Evolutionary conservation across 306 rosid genomes (phyloP), one percentile per base, ranked within the genome.

Genomic region (Cyclanthera cordifolia): DNA sequence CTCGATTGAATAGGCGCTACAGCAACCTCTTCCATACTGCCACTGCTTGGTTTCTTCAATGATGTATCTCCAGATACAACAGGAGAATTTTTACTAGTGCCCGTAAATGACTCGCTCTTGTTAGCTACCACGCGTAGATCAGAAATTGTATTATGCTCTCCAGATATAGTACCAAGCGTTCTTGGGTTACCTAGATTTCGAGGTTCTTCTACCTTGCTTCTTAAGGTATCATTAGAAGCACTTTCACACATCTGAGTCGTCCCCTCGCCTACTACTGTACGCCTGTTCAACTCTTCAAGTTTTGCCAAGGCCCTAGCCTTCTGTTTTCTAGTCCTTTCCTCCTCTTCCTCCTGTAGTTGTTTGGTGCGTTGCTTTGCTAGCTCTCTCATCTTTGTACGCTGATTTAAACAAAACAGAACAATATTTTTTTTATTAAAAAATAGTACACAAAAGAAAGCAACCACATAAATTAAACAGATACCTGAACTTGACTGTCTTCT

Each of bases 311-410:
- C 95, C 83, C 84, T 87, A 54, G 87, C 94, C 74, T 32, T 80
- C 74, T 83, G 99, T 84, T 77, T 86, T 79, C 90, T 86, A 54
- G 54, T 78, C 45, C 88, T 81, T 73, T 87, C 96, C 80, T 87
- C 96, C 78, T 93, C 96, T 78, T 93, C 95, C 83, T 90, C 95
- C 79, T 78, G 93, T 64, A 87, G 80, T 77, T 90, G 89, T 77
- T 73, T 90, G 53, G 95, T 81, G 52, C 87, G 87, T 45, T 90
- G 96, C 80, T 79, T 86, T 66, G 89, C 93, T 78, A 83, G 72
- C 75, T 87, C 98, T 81, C 74, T 86, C 78, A 75, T 78, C 80
- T 86, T 86, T 72, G 80, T 72, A 70, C 78, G 95, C 99, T 93
- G 86, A 78, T 47, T 13, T 67, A 63, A 71, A 75, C 67, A 59